These are phyloP conservation scores for Neurospora sp. DNA, from an alignment of 495 filamentous ascomycete species.

Conservation along the genomic window DNA sequence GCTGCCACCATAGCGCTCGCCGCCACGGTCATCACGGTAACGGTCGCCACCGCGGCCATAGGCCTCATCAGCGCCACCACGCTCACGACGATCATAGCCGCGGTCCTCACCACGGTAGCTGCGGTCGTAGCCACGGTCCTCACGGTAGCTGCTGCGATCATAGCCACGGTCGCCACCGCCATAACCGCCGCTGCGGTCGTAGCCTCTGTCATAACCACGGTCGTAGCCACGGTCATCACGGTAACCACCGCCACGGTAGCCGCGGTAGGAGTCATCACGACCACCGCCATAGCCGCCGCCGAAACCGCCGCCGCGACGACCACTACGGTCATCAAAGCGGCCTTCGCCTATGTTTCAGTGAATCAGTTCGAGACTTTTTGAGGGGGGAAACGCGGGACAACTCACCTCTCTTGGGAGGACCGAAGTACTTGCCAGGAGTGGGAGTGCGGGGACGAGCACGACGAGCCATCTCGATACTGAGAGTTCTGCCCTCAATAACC, in stretches of 20 bases:
- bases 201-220: slow-evolving; percentile 25
- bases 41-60: slow-evolving; percentile 37
- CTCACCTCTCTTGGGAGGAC: slow-evolving; percentile 94
- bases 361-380: slow-evolving; percentile 55
- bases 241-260: slow-evolving; percentile 22
- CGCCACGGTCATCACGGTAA: slow-evolving; percentile 34
- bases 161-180: slow-evolving; percentile 41
- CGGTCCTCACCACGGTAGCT: slow-evolving; percentile 42
- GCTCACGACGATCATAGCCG: slow-evolving; percentile 50
- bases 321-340: slow-evolving; percentile 14
- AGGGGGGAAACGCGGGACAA: slow-evolving; percentile 4
- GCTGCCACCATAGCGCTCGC: slow-evolving; percentile 28
- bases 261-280: slow-evolving; percentile 30
- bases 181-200: slow-evolving; percentile 19
- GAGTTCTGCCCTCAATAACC: slow-evolving; percentile 85
- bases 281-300: slow-evolving; percentile 27
- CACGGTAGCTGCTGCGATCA: slow-evolving; percentile 29
- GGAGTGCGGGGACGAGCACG: slow-evolving; percentile 89
- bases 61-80: slow-evolving; percentile 44
- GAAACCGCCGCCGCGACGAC: slow-evolving; percentile 17
- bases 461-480: slow-evolving; percentile 98
- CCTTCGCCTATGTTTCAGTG: slow-evolving; percentile 27
- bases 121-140: slow-evolving; percentile 46
- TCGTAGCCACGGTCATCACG: slow-evolving; percentile 35
- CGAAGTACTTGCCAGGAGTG: slow-evolving; percentile 98